Percentiles rank a stretch among this genome's conserved stretches.
Conservation (phyloP, 129 eudicot genomes). For the Helianthus tuberosus region DNA sequence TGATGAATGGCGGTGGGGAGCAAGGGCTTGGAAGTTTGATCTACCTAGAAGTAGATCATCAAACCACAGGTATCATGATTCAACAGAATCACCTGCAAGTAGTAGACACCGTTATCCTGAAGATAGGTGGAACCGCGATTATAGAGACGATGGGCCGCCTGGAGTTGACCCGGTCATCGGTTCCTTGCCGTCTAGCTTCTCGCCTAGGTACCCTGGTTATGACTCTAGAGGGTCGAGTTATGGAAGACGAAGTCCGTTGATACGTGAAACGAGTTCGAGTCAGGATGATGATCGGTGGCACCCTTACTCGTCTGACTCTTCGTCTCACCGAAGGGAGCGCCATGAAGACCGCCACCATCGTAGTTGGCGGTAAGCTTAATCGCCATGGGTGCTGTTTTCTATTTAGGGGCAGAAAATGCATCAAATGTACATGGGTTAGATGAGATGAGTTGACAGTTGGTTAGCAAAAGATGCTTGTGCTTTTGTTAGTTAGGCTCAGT, state of each 20-base stretch:
- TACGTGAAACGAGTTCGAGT: conserved; percentile 37
- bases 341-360: conserved; percentile 37
- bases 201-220: conserved; percentile 48
- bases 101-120: conserved; percentile 44
- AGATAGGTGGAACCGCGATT: conserved; percentile 49
- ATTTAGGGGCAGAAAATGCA: conserved; percentile 26
- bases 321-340: conserved; percentile 34
- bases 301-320: conserved; percentile 27
- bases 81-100: conserved; percentile 33
- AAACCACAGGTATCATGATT: conserved; percentile 39
- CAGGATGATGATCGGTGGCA: conserved; percentile 42
- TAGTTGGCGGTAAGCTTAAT: conserved; percentile 33
- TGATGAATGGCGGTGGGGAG: conserved; percentile 72
- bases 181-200: conserved; percentile 45
- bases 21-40: conserved; percentile 46
- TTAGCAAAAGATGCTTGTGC: conserved; percentile 26
- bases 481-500: conserved; percentile 34
- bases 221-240: conserved; percentile 60
- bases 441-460: conserved; percentile 18
- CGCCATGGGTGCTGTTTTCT: neutral
- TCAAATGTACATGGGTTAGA: conserved; percentile 26
- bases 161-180: conserved; percentile 56
- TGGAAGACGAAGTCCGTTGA: conserved; percentile 57
- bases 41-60: conserved; percentile 50
- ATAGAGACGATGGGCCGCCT: conserved; percentile 77